Conservation (phyloP, 352 stramenopile species). For the Phytopythium delawarense region DNA sequence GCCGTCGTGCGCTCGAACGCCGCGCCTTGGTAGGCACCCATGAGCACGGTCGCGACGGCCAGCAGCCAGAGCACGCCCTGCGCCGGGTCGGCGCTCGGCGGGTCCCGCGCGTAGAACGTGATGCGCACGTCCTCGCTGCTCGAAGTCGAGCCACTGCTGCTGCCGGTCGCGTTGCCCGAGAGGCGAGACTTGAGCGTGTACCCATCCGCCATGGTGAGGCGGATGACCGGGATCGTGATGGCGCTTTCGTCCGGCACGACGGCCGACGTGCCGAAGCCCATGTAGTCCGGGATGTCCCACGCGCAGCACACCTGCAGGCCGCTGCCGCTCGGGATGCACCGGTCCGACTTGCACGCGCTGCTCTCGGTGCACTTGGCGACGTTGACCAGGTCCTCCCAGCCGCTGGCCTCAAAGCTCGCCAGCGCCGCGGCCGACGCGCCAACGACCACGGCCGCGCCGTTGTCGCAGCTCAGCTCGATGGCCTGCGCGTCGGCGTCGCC, state of each 20-base stretch:
- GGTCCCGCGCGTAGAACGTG: conserved; percentile 62
- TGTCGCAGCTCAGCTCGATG: conserved; percentile 61
- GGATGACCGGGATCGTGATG: conserved; percentile 68
- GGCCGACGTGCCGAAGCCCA: conserved; percentile 46
- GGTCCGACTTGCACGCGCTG: conserved; percentile 42
- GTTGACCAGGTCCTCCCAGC: conserved; percentile 36
- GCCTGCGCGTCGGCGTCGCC: conserved; percentile 25
- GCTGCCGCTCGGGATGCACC: conserved; percentile 58
- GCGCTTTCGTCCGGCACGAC: conserved; percentile 29
- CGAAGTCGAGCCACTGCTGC: conserved; percentile 9
- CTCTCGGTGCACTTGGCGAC: conserved; percentile 36
- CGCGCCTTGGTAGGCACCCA: conserved; percentile 69
- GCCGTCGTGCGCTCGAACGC: conserved; percentile 61
- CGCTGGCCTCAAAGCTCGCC: conserved; percentile 15
- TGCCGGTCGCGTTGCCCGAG: conserved; percentile 2
- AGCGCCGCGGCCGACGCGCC: conserved; percentile 23
- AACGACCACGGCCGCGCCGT: conserved; percentile 30
- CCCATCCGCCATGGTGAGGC: conserved; percentile 58
- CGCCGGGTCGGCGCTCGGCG: conserved; percentile 51
- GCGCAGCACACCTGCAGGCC: conserved; percentile 63
- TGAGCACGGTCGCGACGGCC: conserved; percentile 66
- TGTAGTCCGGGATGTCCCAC: conserved; percentile 76
- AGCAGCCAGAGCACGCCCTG: conserved; percentile 75
- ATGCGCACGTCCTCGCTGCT: conserved; percentile 30
- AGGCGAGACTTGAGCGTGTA: conserved; percentile 43